Evolutionary conservation across 257 asterid species (phyloP), one percentile per base, ranked within the genome.

Genomic region (Jacaranda mimosifolia): DNA sequence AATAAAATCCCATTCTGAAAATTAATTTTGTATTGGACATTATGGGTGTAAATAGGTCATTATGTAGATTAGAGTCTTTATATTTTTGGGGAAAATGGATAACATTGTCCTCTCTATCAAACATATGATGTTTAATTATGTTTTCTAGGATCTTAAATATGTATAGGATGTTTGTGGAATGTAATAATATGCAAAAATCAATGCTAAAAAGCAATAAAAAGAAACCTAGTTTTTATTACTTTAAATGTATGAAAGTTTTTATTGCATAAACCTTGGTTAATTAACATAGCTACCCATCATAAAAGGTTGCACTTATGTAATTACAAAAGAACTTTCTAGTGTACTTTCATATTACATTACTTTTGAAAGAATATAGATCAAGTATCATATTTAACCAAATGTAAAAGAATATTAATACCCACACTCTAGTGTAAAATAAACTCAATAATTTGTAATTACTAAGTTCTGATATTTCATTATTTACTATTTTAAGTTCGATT

Each of bases 191-290:
- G 57, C 69, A 72, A 13, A 14, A 67, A 57, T 79, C 48, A 73
- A 79, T 79, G 83, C 76, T 68, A 19, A 58, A 12, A 64, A 64
- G 26, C 46, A 32, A 64, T 36, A 14, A 72, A 64, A 55, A 19
- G 19, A 13, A 59, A 42, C 68, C 53, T 63, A 55, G 69, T 53
- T 9, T 42, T 9, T 49, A 77, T 55, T 53, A 17, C 43, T 46
- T 73, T 72, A 57, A 56, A 73, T 73, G 75, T 5, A 14, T 43
- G 53, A 52, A 63, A 40, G 45, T 42, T 56, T 59, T 72, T 49
- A 72, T 26, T 72, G 21, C 71, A 72, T 66, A 42, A 42, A 70
- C 39, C 63, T 62, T 60, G 64, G 58, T 70, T 68, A 68, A 68
- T 67, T 77, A 68, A 68, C 52, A 13, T 38, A 14, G 18, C 68